A percentile compares a stretch with the other conserved stretches of the same genome.
Evolutionary conservation across 148 eudicot genomes (phyloP).

Genomic region (Arctostaphylos glauca): DNA sequence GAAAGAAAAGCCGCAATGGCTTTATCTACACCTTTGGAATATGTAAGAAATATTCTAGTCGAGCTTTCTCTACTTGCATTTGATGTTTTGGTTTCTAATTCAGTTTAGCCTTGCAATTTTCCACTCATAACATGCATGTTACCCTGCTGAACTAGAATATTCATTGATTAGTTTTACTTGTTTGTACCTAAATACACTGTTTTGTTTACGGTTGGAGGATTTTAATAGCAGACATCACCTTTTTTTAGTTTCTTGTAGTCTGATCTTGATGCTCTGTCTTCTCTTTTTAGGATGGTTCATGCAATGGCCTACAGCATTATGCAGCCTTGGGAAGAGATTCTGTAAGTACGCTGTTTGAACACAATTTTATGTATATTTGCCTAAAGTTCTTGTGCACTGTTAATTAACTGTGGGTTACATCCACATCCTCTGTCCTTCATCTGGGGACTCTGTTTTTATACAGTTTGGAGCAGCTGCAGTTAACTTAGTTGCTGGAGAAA

Average conservation of each 20-base stretch:
- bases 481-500: slow-evolving; percentile 72
- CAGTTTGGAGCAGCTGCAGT: slow-evolving; percentile 94
- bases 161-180: slow-evolving; percentile 9
- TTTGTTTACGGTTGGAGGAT: background rate
- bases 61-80: background rate
- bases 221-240: background rate
- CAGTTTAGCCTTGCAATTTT: background rate
- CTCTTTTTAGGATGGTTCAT: slow-evolving; percentile 76
- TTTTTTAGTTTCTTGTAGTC: background rate
- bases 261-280: slow-evolving; percentile 10
- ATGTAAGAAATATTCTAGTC: background rate
- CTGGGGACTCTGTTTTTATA: slow-evolving; percentile 1
- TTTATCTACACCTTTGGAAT: background rate
- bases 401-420: background rate
- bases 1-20: background rate
- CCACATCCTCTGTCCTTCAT: background rate
- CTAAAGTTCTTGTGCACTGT: background rate
- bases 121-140: background rate
- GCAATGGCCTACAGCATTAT: slow-evolving; percentile 97
- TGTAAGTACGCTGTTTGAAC: slow-evolving; percentile 41
- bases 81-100: slow-evolving; percentile 12
- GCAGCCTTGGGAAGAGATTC: slow-evolving; percentile 92
- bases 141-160: background rate
- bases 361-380: background rate
- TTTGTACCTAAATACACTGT: background rate